A percentile compares a stretch with the other conserved stretches of the same genome.
These are phyloP conservation scores for Cryptococcus sp. DNA, from an alignment of 1,284 basidiomycete genomes.

Conservation along the genomic window DNA sequence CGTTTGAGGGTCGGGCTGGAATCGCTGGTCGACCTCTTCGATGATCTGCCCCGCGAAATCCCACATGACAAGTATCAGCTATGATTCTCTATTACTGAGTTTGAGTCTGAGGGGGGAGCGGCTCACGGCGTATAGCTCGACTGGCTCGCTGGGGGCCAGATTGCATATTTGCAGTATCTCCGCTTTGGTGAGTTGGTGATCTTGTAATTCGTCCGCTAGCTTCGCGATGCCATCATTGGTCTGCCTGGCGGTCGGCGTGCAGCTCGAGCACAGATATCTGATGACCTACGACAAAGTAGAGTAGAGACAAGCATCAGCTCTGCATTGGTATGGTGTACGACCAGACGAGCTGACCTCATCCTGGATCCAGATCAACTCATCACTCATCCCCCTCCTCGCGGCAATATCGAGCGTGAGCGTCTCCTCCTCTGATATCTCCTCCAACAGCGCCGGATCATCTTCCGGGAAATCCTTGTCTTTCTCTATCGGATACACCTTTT, in stretches of 20 bases:
- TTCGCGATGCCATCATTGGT: conserved; percentile 65
- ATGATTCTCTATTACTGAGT: conserved; percentile 3
- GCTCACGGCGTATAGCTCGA: conserved; percentile 87
- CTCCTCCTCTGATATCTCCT: conserved; percentile 40
- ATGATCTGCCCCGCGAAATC: conserved; percentile 64
- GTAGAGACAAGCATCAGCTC: neutral
- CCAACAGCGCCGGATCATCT: conserved; percentile 14
- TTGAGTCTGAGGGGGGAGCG: neutral
- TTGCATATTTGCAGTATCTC: conserved; percentile 92
- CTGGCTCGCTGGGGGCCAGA: conserved; percentile 74
- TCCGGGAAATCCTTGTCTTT: conserved; percentile 16
- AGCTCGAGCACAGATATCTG: conserved; percentile 63
- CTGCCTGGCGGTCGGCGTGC: conserved; percentile 65
- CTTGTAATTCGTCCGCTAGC: conserved; percentile 67
- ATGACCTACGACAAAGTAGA: conserved; percentile 62
- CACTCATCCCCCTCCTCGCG: conserved; percentile 57
- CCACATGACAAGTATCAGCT: neutral
- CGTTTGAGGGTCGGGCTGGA: conserved; percentile 58
- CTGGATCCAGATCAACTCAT: conserved; percentile 84
- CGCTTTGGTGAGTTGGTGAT: conserved; percentile 77
- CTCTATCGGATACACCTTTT: conserved; percentile 22
- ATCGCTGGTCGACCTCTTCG: conserved; percentile 82
- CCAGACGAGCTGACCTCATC: conserved; percentile 68
- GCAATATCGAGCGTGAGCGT: conserved; percentile 56
- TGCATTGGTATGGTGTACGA: no score